Conservation (phyloP, 257 asterid species). For the Solanum pinnatisectum region DNA sequence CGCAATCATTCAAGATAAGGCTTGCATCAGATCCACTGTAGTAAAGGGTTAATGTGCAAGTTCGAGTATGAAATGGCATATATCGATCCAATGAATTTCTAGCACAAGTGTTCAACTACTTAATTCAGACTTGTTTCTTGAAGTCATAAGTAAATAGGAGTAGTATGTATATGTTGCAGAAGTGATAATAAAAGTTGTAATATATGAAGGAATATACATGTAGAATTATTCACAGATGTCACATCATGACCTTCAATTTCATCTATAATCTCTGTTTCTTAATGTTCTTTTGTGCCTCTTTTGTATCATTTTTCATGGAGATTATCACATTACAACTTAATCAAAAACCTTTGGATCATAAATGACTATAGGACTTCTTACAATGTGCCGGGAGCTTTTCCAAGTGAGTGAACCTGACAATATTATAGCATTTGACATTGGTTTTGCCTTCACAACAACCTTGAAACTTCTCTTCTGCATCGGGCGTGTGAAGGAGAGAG, state of each 20-base stretch:
- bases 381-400: constrained; percentile 39
- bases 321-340: not conserved
- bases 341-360: constrained; percentile 28
- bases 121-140: not conserved
- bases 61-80: not conserved
- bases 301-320: not conserved
- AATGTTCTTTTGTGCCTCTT: not conserved
- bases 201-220: not conserved
- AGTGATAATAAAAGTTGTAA: not conserved
- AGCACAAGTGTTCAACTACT: not conserved
- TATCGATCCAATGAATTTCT: not conserved
- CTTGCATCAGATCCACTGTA: not conserved
- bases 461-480: constrained; percentile 49
- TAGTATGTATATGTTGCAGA: not conserved
- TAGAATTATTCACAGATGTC: not conserved
- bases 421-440: constrained; percentile 18
- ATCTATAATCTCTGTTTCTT: not conserved
- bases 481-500: constrained; percentile 34
- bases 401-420: constrained; percentile 65
- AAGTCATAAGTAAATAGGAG: not conserved
- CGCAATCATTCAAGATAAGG: not conserved
- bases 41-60: not conserved
- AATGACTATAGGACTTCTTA: constrained; percentile 65
- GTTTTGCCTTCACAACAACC: constrained; percentile 68
- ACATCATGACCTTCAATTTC: not conserved